Conservation (phyloP, 768 basidiomycete species). For the Boletus barrowsii region DNA sequence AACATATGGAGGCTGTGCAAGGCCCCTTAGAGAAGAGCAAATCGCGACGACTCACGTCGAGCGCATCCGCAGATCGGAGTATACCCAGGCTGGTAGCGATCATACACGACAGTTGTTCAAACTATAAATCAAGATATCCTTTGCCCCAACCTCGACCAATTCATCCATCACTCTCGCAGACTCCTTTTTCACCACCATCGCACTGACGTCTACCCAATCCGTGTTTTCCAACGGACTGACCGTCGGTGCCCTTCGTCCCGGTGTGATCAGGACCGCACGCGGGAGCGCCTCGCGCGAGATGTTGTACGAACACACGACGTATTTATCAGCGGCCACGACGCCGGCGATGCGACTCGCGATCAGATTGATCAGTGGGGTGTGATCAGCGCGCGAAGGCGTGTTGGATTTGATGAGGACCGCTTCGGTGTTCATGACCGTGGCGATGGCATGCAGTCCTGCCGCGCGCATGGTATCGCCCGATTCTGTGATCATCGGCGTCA, state of each 20-base stretch:
- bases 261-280: slow-evolving; percentile 69
- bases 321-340: slow-evolving; percentile 82
- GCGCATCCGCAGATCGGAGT: not conserved
- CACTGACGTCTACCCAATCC: slow-evolving; percentile 88
- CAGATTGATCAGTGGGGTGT: slow-evolving; percentile 65
- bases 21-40: no score
- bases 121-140: slow-evolving; percentile 87
- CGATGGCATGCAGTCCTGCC: slow-evolving; percentile 91
- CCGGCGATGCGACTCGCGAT: slow-evolving; percentile 89
- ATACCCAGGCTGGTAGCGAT: not conserved
- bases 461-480: slow-evolving; percentile 99
- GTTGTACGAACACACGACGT: slow-evolving; percentile 93
- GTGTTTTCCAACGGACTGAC: slow-evolving; percentile 79
- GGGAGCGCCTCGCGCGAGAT: slow-evolving; percentile 62
- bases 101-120: slow-evolving; percentile 92
- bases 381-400: slow-evolving; percentile 57
- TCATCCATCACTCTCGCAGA: slow-evolving; percentile 87
- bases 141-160: slow-evolving; percentile 76
- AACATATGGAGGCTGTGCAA: no score
- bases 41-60: no score
- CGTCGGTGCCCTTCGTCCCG: slow-evolving; percentile 87
- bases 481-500: slow-evolving; percentile 47
- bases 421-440: slow-evolving; percentile 80
- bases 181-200: slow-evolving; percentile 85
- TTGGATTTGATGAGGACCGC: slow-evolving; percentile 90